A percentile compares a stretch with the other conserved stretches of the same genome.
These are phyloP conservation scores for Pittosporum tobira DNA, from an alignment of 129 eudicot genomes.

Conservation along the genomic window DNA sequence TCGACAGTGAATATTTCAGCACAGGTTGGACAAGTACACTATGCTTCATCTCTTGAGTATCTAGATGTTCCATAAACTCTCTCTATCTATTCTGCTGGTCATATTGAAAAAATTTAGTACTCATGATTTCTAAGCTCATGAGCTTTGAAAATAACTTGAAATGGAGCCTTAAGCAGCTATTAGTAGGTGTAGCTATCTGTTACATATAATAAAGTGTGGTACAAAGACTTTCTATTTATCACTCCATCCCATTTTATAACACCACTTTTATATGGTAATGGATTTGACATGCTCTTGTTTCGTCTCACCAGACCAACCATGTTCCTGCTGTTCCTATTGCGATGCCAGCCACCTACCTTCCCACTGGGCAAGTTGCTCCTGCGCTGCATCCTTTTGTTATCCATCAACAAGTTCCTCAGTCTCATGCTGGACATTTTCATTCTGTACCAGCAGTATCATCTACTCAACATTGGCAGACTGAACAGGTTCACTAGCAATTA, in stretches of 20 bases:
- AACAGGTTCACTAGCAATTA: constrained; percentile 82
- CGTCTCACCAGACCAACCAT: constrained; percentile 43
- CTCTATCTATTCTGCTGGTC: no score
- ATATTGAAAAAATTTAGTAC: not conserved
- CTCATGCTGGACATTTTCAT: constrained; percentile 63
- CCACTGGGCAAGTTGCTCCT: constrained; percentile 70
- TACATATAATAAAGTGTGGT: not conserved
- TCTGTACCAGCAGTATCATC: constrained; percentile 53
- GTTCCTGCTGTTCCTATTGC: constrained; percentile 29
- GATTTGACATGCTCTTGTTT: not conserved
- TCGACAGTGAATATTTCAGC: constrained; percentile 28
- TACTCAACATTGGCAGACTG: constrained; percentile 64
- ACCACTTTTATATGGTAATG: not conserved
- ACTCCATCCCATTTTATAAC: no score
- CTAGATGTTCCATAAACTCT: no score
- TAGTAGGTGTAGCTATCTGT: not conserved
- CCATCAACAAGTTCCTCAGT: constrained; percentile 76
- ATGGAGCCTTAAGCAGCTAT: no score
- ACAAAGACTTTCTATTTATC: not conserved
- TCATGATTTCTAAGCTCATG: no score
- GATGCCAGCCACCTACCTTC: constrained; percentile 68
- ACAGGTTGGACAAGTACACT: constrained; percentile 57
- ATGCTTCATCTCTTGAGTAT: no score
- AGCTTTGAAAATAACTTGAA: no score
- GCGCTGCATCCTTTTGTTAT: constrained; percentile 75